Conservation (phyloP, 1,284 basidiomycete species). For the Austroboletus novae-zelandiae region DNA sequence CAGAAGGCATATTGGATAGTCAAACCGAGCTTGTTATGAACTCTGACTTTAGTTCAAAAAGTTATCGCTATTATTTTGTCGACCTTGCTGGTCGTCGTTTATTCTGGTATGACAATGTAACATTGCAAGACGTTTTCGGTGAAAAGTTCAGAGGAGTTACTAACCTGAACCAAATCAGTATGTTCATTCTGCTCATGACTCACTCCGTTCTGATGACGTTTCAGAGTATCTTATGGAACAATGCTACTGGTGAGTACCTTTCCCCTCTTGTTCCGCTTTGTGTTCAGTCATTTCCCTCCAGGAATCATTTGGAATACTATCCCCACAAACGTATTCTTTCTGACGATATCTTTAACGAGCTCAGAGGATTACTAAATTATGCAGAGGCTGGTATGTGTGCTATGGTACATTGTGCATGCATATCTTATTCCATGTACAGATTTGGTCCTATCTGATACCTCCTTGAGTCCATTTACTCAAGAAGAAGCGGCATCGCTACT, state of each 20-base stretch:
- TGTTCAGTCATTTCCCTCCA: neutral
- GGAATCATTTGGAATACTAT: neutral
- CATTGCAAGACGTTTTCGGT: neutral
- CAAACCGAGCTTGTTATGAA: conserved; percentile 19
- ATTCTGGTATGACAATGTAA: neutral
- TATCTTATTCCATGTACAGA: conserved; percentile 2
- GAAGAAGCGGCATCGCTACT: conserved; percentile 13
- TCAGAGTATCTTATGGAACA: conserved; percentile 17
- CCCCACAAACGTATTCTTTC: neutral
- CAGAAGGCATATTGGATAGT: conserved; percentile 6
- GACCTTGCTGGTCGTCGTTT: neutral
- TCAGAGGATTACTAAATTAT: conserved; percentile 20
- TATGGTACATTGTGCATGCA: too few relatives aligned
- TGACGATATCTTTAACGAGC: neutral
- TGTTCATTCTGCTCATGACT: neutral
- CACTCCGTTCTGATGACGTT: conserved; percentile 2
- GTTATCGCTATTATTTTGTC: conserved; percentile 6
- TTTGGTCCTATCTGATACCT: conserved; percentile 20
- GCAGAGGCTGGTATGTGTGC: conserved; percentile 12
- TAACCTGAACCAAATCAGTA: neutral
- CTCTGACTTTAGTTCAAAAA: neutral
- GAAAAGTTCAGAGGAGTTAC: neutral
- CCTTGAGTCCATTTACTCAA: conserved; percentile 17
- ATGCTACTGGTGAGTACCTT: conserved; percentile 12
- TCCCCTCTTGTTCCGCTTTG: neutral